A percentile compares a stretch with the other conserved stretches of the same genome.
These are phyloP conservation scores for Macaranga tanarius DNA, from an alignment of 441 rosid genomes.

Conservation along the genomic window DNA sequence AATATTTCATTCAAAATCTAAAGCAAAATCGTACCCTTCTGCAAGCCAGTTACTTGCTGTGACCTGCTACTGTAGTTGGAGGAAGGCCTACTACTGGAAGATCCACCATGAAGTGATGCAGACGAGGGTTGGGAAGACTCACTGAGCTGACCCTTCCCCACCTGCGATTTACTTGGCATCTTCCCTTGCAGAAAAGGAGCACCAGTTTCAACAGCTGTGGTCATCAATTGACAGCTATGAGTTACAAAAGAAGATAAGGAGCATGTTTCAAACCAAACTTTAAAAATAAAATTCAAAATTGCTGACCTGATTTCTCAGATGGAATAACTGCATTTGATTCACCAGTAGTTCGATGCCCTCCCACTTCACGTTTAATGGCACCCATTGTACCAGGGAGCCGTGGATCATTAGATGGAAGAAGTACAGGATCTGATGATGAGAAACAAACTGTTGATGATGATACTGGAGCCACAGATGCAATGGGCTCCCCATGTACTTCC, in stretches of 20 bases:
- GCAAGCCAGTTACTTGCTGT: conserved; percentile 59
- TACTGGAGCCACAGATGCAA: conserved; percentile 38
- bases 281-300: not conserved
- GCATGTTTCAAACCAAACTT: conserved; percentile 11
- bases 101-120: conserved; percentile 48
- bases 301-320: conserved; percentile 54
- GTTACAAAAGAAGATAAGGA: conserved; percentile 12
- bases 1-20: conserved; percentile 6
- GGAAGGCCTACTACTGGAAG: conserved; percentile 69
- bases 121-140: conserved; percentile 57
- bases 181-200: conserved; percentile 45
- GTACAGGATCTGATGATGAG: conserved; percentile 62
- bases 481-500: conserved; percentile 34
- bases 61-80: conserved; percentile 72
- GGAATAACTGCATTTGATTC: conserved; percentile 42
- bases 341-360: conserved; percentile 34
- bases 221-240: conserved; percentile 27
- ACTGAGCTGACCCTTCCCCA: conserved; percentile 45
- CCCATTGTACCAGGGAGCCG: conserved; percentile 37
- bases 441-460: conserved; percentile 60
- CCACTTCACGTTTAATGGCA: conserved; percentile 52
- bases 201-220: conserved; percentile 42
- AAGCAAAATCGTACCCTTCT: conserved; percentile 47
- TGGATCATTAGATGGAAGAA: conserved; percentile 50
- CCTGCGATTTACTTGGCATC: conserved; percentile 49